Percentiles rank a stretch among this genome's conserved stretches.
Evolutionary conservation across 441 rosid genomes (phyloP).

Genomic region (Aquilaria agallochum): DNA sequence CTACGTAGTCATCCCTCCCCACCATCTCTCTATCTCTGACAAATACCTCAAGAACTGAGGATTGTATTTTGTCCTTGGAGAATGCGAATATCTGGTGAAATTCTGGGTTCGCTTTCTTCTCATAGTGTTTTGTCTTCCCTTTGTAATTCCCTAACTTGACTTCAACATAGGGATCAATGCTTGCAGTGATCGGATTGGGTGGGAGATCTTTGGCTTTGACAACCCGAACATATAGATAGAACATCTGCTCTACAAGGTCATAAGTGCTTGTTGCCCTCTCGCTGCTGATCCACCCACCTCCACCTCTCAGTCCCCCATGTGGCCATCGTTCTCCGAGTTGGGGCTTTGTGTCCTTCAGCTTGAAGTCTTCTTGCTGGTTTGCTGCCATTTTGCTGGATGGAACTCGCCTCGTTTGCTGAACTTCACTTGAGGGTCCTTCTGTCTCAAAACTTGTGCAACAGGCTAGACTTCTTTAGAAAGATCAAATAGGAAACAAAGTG

Average conservation of each 20-base stretch:
- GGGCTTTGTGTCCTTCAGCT: conserved; percentile 78
- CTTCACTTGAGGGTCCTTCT: background rate
- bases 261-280: conserved; percentile 73
- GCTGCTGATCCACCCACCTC: conserved; percentile 64
- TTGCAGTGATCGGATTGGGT: conserved; percentile 42
- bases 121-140: conserved; percentile 56
- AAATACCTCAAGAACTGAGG: conserved; percentile 52
- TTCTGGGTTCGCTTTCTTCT: conserved; percentile 48
- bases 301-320: conserved; percentile 64
- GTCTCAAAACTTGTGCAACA: background rate
- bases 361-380: conserved; percentile 65
- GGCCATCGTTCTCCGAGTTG: conserved; percentile 97
- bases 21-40: conserved; percentile 55
- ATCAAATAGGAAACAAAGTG: background rate
- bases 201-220: conserved; percentile 65
- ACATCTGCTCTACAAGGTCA: conserved; percentile 71
- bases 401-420: conserved; percentile 13
- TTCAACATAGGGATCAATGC: conserved; percentile 55
- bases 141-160: conserved; percentile 63
- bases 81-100: conserved; percentile 69
- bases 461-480: too few relatives aligned
- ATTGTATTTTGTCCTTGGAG: conserved; percentile 59
- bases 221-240: conserved; percentile 58
- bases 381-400: conserved; percentile 46
- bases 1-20: conserved; percentile 47